phyloP scores from a whole-genome alignment of 352 stramenopile species.

The Phytopythium vexans region DNA sequence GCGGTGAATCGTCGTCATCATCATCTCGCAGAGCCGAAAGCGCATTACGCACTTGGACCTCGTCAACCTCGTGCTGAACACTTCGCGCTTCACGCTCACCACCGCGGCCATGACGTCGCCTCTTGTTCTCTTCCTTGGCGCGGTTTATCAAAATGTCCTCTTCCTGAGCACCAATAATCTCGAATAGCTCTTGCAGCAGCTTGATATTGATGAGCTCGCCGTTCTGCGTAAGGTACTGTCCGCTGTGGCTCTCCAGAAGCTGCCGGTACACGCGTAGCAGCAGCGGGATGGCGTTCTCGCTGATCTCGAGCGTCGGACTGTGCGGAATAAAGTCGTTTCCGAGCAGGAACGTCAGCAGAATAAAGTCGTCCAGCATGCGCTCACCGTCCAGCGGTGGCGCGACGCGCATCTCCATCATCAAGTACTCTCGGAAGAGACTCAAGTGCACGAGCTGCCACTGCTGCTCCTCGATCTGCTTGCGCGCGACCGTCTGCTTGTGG shows the following conservation, averaged over 20 bases:
- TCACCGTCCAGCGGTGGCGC: constrained; percentile 73
- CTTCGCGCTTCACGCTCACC: constrained; percentile 17
- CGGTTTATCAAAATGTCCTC: constrained; percentile 91
- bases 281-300: constrained; percentile 96
- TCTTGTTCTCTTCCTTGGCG: constrained; percentile 50
- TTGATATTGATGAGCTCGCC: constrained; percentile 89
- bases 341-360: constrained; percentile 99
- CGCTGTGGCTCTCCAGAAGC: constrained; percentile 75
- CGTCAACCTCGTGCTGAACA: constrained; percentile 43
- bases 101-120: constrained; percentile 24
- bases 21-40: constrained; percentile 35
- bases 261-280: constrained; percentile 92
- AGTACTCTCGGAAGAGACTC: constrained; percentile 96
- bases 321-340: constrained; percentile 99
- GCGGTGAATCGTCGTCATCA: constrained; percentile 32
- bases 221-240: constrained; percentile 91
- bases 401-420: constrained; percentile 95
- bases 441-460: constrained; percentile 98
- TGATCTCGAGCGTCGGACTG: constrained; percentile 97
- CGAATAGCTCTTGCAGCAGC: constrained; percentile 91
- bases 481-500: constrained; percentile 45
- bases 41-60: constrained; percentile 41
- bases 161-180: constrained; percentile 92
- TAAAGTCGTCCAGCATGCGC: constrained; percentile 99
- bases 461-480: constrained; percentile 93